Base-by-base conservation (phyloP, 1,284 basidiomycete species). In the Leccinum holopus region DNA sequence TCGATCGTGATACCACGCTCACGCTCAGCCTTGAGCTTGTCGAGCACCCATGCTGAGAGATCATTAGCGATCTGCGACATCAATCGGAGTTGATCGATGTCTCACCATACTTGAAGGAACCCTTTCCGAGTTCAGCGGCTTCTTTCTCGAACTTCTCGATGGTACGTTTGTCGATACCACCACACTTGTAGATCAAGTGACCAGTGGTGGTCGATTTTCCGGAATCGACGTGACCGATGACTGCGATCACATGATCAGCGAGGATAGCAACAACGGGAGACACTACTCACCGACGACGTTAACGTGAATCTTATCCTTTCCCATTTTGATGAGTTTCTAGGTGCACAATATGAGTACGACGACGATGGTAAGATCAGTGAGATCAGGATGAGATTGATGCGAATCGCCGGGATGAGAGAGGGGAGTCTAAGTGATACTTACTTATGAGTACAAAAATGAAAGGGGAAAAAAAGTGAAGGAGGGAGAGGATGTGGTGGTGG, bases 81-180 rank as follows among this genome's bases (percentile, higher is more conserved):
- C 71, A 65, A 67, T 67, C 69, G 52, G 25, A 67, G 62, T n/a
- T 61, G 67, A 69, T 59, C 51, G 58, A 55, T 52, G 53, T 78
- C 87, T 71, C 69, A 93, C 91, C 94, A 83, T 96, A 97, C 83
- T 97, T 97, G 91, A 98, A 98, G 77, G 96, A 98, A 80, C 95
- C 95, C 87, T 99, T 99, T 79, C 97, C 97, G 78, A 98, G 92
- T 81, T 99, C 97, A 84, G 95, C 94, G 76, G 97, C 97, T 85
- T 99, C 97, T 91, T 99, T 99, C 89, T 99, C 97, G 88, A 98
- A 99, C 86, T 98, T 99, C 85, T 99, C 96, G 76, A 99, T 98
- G 81, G 96, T 98, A 91, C 97, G 97, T 87, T 99, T 99, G 83
- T 99, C 97, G 85, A 99, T 99, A 94, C 97, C 97, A 90, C 97